Conservation (phyloP, 2,329 filamentous ascomycete species). For the Malbranchea zuffiana region DNA sequence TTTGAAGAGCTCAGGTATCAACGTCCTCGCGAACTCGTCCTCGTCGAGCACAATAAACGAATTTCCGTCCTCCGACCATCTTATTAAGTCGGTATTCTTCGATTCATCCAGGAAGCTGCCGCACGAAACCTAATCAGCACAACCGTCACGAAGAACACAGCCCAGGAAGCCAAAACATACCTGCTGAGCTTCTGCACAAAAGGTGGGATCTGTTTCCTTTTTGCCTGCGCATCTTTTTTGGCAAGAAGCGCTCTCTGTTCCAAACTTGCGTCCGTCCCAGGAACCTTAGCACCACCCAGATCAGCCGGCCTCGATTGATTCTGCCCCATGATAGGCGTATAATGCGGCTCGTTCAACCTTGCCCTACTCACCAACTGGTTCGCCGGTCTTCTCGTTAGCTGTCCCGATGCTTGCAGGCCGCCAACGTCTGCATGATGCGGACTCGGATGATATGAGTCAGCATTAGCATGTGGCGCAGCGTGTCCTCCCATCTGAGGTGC, state of each 20-base stretch:
- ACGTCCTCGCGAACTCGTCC: slow-evolving; percentile 67
- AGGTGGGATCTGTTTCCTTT: slow-evolving; percentile 89
- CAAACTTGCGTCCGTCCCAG: slow-evolving; percentile 52
- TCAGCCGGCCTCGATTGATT: slow-evolving; percentile 19
- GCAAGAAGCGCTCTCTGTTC: slow-evolving; percentile 70
- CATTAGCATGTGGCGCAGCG: slow-evolving; percentile 28
- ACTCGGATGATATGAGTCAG: slow-evolving; percentile 27
- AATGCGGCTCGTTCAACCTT: slow-evolving; percentile 28
- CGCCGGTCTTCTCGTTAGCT: slow-evolving; percentile 32
- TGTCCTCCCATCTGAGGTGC: slow-evolving; percentile 12
- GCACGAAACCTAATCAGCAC: slow-evolving; percentile 15
- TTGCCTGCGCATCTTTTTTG: slow-evolving; percentile 77
- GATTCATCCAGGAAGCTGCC: slow-evolving; percentile 81
- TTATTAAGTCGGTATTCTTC: slow-evolving; percentile 87
- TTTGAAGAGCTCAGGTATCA: slow-evolving; percentile 67
- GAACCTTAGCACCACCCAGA: slow-evolving; percentile 31
- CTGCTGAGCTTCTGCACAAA: slow-evolving; percentile 98
- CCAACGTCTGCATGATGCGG: slow-evolving; percentile 36
- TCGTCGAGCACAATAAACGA: slow-evolving; percentile 96
- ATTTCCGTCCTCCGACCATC: slow-evolving; percentile 93
- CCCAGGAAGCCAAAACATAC: slow-evolving; percentile 41
- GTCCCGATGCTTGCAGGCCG: slow-evolving; percentile 34
- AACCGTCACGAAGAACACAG: neutral
- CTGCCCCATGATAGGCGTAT: slow-evolving; percentile 22
- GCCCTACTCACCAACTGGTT: slow-evolving; percentile 31